These are phyloP conservation scores for Globisporangium heterothallicum DNA, from an alignment of 352 stramenopile species.

Conservation along the genomic window DNA sequence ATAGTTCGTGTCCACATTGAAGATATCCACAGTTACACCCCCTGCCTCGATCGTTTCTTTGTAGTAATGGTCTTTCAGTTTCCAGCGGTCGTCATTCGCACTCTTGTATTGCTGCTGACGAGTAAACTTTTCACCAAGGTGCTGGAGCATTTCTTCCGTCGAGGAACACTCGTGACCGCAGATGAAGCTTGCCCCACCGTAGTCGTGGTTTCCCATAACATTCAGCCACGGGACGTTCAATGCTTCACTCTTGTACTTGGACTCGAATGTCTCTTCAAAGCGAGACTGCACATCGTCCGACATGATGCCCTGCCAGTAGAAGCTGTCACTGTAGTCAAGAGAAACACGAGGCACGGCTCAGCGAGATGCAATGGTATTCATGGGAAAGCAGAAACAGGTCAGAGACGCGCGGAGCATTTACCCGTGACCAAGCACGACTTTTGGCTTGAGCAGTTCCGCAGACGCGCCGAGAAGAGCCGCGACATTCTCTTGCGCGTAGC, in stretches of 20 bases:
- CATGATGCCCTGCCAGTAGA: slow-evolving; percentile 77
- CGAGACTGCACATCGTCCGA: slow-evolving; percentile 35
- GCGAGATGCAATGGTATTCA: background rate
- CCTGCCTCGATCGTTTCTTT: slow-evolving; percentile 38
- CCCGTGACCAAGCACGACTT: slow-evolving; percentile 63
- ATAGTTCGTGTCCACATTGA: slow-evolving; percentile 67
- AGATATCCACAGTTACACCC: slow-evolving; percentile 61
- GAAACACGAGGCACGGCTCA: background rate
- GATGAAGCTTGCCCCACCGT: slow-evolving; percentile 66
- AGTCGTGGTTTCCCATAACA: slow-evolving; percentile 78
- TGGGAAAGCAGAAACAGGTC: background rate
- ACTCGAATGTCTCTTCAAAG: slow-evolving; percentile 69
- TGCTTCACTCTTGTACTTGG: slow-evolving; percentile 45
- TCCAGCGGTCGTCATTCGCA: slow-evolving; percentile 67
- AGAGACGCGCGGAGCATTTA: no score
- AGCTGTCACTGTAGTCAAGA: slow-evolving; percentile 50
- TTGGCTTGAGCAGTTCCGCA: slow-evolving; percentile 39
- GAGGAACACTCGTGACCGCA: slow-evolving; percentile 52
- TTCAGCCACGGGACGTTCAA: slow-evolving; percentile 72
- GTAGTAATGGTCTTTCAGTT: slow-evolving; percentile 70
- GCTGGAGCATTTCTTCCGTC: slow-evolving; percentile 38
- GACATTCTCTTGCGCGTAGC: slow-evolving; percentile 45
- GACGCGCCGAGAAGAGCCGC: slow-evolving; percentile 14
- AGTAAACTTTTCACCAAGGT: slow-evolving; percentile 51
- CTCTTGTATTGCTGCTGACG: slow-evolving; percentile 63